Conservation (phyloP, 2,329 filamentous ascomycete genomes). For the Calonectria henricotiae region DNA sequence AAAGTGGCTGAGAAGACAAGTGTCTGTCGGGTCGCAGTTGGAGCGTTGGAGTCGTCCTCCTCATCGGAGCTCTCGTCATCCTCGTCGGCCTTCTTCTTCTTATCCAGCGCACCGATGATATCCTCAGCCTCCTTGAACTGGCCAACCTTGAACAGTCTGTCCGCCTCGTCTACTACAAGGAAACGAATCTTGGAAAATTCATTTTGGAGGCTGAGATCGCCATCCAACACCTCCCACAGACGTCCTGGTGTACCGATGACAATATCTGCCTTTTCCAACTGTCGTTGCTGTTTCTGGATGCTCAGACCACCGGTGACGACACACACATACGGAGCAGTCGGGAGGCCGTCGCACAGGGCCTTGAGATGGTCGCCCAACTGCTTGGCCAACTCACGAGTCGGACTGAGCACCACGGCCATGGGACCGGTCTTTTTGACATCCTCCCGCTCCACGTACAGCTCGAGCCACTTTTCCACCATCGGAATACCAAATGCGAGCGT, state of each 20-base stretch:
- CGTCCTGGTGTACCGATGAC: constrained; percentile 95
- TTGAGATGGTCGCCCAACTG: constrained; percentile 90
- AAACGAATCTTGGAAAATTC: constrained; percentile 84
- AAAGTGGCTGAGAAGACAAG: constrained; percentile 98
- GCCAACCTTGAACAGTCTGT: constrained; percentile 90
- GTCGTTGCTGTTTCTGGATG: constrained; percentile 93
- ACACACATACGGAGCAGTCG: constrained; percentile 80
- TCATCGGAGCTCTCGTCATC: constrained; percentile 68
- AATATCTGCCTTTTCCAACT: constrained; percentile 88
- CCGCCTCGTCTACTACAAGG: constrained; percentile 94
- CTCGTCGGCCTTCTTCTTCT: constrained; percentile 72
- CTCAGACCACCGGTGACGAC: constrained; percentile 94
- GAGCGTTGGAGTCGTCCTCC: constrained; percentile 66
- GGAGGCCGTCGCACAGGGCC: constrained; percentile 76
- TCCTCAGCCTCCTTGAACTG: constrained; percentile 96
- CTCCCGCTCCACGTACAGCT: constrained; percentile 59
- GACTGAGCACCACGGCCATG: constrained; percentile 87
- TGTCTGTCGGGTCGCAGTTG: constrained; percentile 78
- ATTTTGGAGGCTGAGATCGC: constrained; percentile 78
- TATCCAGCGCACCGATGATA: constrained; percentile 86
- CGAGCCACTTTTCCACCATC: constrained; percentile 88
- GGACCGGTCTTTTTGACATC: constrained; percentile 63
- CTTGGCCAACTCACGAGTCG: constrained; percentile 93
- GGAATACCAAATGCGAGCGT: constrained; percentile 96
- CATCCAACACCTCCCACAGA: constrained; percentile 93